Base-by-base conservation (phyloP, 192 early-diverging fungal species). In the Borealophlyctis nickersoniae region DNA sequence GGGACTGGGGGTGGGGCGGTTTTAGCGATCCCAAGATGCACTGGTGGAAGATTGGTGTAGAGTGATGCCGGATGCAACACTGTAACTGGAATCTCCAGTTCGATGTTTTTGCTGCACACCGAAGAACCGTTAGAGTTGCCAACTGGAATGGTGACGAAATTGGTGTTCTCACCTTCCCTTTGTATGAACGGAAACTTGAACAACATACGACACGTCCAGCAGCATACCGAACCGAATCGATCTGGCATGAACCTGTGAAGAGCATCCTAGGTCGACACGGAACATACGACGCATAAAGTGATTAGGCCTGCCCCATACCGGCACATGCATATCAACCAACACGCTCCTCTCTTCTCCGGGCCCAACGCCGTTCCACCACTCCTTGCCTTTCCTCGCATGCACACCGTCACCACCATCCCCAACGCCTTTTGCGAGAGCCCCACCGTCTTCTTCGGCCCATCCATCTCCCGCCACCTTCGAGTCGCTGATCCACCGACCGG, bases 181-280 rank as follows among this genome's bases (percentile, higher is more conserved):
- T 14, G 65, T 62, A 26, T 36, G 53, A 16, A 70, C 59, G 7
- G 70, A 49, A 5, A 78, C 76, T 51, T 72, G 69, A 31, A 81
- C 50, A 2, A 71, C 71, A 60, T 73, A 81, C 2, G 74, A 78
- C 30, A 78, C 74, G 34, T 81, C 80, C 26, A 81, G 31, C 50
- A 77, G 62, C 13, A 63, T 45, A 7, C 51, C 71, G 51, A 62
- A 62, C 13, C 70, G 66, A 30, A 81, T 69, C 9, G 74, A 58
- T n/a, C 72, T 34, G 7, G 67, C 67, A 4, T 54, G 39, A 39
- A 72, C 24, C 78, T 80, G 31, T n/a, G n/a, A 29, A 0, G 34
- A 30, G 48, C 9, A 27, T n/a, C 16, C 55, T 60, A 27, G 59
- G 19, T 16, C 2, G 28, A 62, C 13, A 0, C 28, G 1, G 14